These are phyloP conservation scores for Trematosphaeria pertusa DNA, from an alignment of 2,329 filamentous ascomycete species.

Conservation along the genomic window DNA sequence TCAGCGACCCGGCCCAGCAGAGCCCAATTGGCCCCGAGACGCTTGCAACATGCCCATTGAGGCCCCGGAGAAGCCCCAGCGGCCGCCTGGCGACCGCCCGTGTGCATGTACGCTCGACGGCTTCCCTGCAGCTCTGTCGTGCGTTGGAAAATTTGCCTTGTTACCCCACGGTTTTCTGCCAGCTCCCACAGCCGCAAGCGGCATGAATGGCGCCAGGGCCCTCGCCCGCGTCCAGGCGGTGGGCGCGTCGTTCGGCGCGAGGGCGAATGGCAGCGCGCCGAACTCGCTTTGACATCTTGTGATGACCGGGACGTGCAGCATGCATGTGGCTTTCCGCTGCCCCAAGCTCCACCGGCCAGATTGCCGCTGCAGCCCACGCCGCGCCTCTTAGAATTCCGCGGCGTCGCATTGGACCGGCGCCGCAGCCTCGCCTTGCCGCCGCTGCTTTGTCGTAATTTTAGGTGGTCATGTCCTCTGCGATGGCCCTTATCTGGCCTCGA, in stretches of 20 bases:
- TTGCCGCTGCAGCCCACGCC: slow-evolving; percentile 41
- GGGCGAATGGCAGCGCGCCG: slow-evolving; percentile 35
- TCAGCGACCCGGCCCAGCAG: slow-evolving; percentile 6
- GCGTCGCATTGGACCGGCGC: slow-evolving; percentile 36
- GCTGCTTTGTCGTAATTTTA: slow-evolving; percentile 43
- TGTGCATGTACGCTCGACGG: slow-evolving; percentile 26
- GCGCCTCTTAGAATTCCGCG: slow-evolving; percentile 28
- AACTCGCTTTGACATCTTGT: slow-evolving; percentile 36
- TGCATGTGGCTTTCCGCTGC: slow-evolving; percentile 39
- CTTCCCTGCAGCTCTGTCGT: slow-evolving; percentile 34
- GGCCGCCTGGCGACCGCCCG: slow-evolving; percentile 24
- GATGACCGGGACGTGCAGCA: slow-evolving; percentile 28
- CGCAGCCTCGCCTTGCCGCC: slow-evolving; percentile 22
- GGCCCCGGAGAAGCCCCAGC: slow-evolving; percentile 12
- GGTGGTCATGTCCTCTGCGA: slow-evolving; percentile 33
- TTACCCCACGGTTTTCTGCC: slow-evolving; percentile 49
- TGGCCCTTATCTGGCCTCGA: slow-evolving; percentile 37
- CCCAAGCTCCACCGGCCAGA: slow-evolving; percentile 37
- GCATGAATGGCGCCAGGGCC: slow-evolving; percentile 22
- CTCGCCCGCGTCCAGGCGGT: slow-evolving; percentile 30
- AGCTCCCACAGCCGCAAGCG: slow-evolving; percentile 30
- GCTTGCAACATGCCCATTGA: slow-evolving; percentile 5
- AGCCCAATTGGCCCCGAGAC: slow-evolving; percentile 21
- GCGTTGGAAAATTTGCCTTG: slow-evolving; percentile 38
- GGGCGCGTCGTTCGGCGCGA: slow-evolving; percentile 24